These are phyloP conservation scores for Hericium alpestre DNA, from an alignment of 768 basidiomycete genomes.

Conservation along the genomic window DNA sequence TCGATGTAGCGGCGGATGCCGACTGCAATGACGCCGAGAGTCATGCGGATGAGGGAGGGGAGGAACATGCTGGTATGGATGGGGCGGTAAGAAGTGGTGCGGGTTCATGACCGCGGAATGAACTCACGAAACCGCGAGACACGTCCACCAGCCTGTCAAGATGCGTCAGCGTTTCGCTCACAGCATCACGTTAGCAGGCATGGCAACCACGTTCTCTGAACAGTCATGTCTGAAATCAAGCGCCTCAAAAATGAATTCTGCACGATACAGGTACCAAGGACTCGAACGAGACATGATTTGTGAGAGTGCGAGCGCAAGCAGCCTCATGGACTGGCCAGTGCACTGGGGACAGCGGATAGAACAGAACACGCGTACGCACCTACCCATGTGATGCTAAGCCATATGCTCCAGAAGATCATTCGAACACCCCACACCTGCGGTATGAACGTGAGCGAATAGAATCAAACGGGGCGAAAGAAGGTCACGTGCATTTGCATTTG, in stretches of 20 bases:
- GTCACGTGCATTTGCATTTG: constrained; percentile 37
- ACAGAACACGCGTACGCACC: constrained; percentile 25
- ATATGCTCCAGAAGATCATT: constrained; percentile 75
- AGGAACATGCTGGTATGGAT: constrained; percentile 22
- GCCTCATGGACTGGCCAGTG: too few relatives aligned
- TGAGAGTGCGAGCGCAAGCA: too few relatives aligned
- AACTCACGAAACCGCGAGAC: constrained; percentile 53
- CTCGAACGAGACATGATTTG: too few relatives aligned
- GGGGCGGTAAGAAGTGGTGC: background rate
- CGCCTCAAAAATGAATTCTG: too few relatives aligned
- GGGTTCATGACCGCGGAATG: background rate
- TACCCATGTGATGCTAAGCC: constrained; percentile 72
- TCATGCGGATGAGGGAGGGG: constrained; percentile 44
- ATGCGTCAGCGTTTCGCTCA: background rate
- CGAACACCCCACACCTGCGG: constrained; percentile 46
- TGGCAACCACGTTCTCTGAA: too few relatives aligned
- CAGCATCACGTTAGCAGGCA: too few relatives aligned
- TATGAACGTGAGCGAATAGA: background rate
- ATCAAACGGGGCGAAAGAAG: background rate
- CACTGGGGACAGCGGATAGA: background rate
- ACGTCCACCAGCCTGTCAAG: constrained; percentile 63
- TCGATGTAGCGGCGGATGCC: constrained; percentile 67
- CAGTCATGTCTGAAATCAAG: too few relatives aligned
- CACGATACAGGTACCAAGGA: too few relatives aligned
- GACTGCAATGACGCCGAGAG: constrained; percentile 66